phyloP scores from a whole-genome alignment of 345 rosid species.

The Hibiscus mutabilis region DNA sequence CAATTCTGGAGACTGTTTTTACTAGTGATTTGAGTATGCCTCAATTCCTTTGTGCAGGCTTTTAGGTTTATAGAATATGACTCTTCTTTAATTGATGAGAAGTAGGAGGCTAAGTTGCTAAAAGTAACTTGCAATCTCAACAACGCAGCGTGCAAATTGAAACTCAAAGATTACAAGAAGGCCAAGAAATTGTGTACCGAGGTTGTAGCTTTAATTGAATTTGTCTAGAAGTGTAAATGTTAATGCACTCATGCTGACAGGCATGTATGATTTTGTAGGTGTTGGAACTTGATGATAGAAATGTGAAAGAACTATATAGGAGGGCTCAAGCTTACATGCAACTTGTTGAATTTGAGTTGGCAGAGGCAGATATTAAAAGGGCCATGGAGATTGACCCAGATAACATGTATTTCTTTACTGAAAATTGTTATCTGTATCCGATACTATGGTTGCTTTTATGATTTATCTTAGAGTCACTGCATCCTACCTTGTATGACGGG shows the following conservation, averaged over 20 bases:
- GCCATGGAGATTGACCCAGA: conserved; percentile 75
- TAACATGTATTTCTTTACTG: conserved; percentile 37
- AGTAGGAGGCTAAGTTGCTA: conserved; percentile 61
- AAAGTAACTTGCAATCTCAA: conserved; percentile 82
- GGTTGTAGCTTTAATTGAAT: conserved; percentile 27
- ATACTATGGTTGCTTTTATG: not conserved
- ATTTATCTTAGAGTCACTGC: not conserved
- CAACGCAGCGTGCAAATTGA: conserved; percentile 82
- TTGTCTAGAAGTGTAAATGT: not conserved
- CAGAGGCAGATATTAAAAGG: conserved; percentile 59
- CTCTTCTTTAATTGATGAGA: conserved; percentile 72
- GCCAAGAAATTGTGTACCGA: conserved; percentile 73
- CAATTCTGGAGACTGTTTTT: not conserved
- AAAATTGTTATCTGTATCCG: not conserved
- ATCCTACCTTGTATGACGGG: not conserved
- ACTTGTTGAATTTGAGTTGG: conserved; percentile 53
- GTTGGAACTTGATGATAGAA: conserved; percentile 48
- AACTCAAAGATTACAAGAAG: conserved; percentile 67
- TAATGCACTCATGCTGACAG: conserved; percentile 2
- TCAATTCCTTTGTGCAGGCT: conserved; percentile 41
- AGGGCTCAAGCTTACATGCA: conserved; percentile 70
- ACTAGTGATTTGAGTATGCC: not conserved
- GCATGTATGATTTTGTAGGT: conserved; percentile 31
- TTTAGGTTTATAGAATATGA: conserved; percentile 72
- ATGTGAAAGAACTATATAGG: conserved; percentile 71